Evolutionary conservation across 129 eudicot species (phyloP).

Genomic region (Solidago caesia): DNA sequence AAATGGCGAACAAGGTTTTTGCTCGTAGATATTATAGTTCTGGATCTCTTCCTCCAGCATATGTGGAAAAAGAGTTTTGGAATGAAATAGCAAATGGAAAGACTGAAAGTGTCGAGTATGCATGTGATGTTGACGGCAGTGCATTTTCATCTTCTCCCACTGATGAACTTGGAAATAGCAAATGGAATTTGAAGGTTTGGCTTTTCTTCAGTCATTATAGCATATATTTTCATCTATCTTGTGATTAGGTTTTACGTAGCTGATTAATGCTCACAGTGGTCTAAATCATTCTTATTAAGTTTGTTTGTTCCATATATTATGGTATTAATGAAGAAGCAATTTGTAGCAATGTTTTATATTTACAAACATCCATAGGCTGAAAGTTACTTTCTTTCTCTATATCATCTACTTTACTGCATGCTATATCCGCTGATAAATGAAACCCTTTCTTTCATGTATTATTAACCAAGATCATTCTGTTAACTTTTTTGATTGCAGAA

Average conservation of each 20-base stretch:
- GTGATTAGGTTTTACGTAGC: background rate
- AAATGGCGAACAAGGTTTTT: conserved; percentile 98
- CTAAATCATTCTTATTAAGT: background rate
- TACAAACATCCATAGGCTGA: background rate
- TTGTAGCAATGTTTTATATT: background rate
- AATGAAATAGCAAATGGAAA: conserved; percentile 85
- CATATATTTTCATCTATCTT: background rate
- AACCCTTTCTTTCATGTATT: background rate
- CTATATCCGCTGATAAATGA: background rate
- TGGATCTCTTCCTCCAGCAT: conserved; percentile 84
- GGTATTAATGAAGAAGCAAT: background rate
- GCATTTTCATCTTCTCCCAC: conserved; percentile 89
- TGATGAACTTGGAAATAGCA: conserved; percentile 94
- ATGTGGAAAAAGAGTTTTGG: conserved; percentile 99
- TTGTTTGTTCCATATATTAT: background rate
- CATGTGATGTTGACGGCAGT: conserved; percentile 99
- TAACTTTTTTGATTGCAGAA: conserved; percentile 51
- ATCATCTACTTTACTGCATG: conserved; percentile 5
- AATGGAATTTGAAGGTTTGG: conserved; percentile 89
- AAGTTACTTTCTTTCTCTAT: background rate
- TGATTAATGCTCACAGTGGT: background rate
- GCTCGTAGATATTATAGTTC: conserved; percentile 84
- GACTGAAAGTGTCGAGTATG: conserved; percentile 92
- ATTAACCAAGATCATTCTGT: conserved; percentile 11
- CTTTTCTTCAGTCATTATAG: conserved; percentile 8